These are phyloP conservation scores for Hyaloscypha variabilis DNA, from an alignment of 495 filamentous ascomycete species.

Conservation along the genomic window DNA sequence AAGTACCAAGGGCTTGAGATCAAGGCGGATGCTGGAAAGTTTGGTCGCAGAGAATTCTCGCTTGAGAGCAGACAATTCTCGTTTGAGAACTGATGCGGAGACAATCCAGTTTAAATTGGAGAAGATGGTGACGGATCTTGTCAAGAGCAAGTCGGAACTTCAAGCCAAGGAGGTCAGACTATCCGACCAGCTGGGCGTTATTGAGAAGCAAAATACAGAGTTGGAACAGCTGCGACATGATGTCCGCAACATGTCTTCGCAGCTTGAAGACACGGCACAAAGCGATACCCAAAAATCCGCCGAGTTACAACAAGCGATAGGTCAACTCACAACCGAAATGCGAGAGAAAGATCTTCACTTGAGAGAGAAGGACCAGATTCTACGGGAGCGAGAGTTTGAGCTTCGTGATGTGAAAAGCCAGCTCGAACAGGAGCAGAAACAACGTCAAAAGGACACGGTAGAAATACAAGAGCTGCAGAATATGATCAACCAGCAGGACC, in stretches of 20 bases:
- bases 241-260: not conserved
- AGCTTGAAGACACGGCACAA: conserved; percentile 8
- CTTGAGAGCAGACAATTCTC: not conserved
- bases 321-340: conserved; percentile 1
- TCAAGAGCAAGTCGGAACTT: conserved; percentile 9
- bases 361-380: conserved; percentile 1
- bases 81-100: not conserved
- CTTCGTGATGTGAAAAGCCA: not conserved
- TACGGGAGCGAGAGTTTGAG: not conserved
- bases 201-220: conserved; percentile 6
- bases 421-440: not conserved
- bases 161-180: conserved; percentile 6
- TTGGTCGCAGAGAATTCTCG: not conserved
- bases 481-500: not conserved
- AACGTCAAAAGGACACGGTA: not conserved
- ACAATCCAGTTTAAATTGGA: not conserved
- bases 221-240: conserved; percentile 3
- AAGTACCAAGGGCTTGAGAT: conserved; percentile 1
- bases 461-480: not conserved
- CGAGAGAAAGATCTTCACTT: not conserved
- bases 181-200: conserved; percentile 3
- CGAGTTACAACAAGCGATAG: conserved; percentile 11
- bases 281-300: conserved; percentile 9
- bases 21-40: not conserved
- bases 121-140: conserved; percentile 10